phyloP scores from a whole-genome alignment of 176 grass and related monocot genomes.

The Aegilops longissima region DNA sequence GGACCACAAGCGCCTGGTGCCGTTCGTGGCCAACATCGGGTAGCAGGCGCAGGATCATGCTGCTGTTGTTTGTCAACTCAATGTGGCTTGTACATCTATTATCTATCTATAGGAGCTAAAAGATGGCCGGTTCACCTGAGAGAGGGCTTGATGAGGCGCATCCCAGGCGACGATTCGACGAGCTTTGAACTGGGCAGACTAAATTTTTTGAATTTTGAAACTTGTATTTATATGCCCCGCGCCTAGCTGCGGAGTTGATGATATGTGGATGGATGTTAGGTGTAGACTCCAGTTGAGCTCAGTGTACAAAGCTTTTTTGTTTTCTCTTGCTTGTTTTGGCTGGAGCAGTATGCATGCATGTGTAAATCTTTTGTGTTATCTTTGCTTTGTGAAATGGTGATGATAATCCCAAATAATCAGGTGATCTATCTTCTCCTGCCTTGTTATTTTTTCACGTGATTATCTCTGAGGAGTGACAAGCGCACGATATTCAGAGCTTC shows the following conservation, averaged over 20 bases:
- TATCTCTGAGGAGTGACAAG: no score
- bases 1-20: conserved; percentile 87
- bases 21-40: conserved; percentile 74
- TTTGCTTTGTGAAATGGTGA: no score
- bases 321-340: background rate
- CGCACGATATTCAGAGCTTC: background rate
- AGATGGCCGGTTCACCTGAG: no score
- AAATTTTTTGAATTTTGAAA: background rate
- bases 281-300: background rate
- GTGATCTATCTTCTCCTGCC: no score
- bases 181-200: no score
- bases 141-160: no score
- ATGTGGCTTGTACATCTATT: background rate
- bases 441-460: no score
- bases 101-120: background rate
- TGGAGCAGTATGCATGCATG: background rate
- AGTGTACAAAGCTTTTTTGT: background rate
- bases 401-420: no score
- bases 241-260: background rate
- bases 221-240: background rate
- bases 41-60: background rate
- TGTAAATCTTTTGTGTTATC: no score
- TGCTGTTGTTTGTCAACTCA: background rate
- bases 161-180: no score
- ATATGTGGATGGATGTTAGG: background rate